Evolutionary conservation across 192 early-diverging fungal species (phyloP), one percentile per base, ranked within the genome.

Genomic region (Linnemannia zychae): DNA sequence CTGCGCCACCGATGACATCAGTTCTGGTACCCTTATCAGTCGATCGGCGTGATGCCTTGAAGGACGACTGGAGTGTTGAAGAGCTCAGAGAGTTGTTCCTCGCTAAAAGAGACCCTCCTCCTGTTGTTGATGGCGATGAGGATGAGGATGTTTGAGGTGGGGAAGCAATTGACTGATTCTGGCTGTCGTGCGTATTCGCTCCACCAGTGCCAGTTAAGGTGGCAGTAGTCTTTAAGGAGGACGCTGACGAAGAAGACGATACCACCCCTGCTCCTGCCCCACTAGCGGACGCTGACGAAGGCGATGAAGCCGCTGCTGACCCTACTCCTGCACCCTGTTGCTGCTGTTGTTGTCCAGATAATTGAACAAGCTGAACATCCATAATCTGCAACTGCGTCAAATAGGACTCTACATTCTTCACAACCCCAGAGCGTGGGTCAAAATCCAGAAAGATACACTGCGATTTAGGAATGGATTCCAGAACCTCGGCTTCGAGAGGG

Each of bases 371-470:
- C 22, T 72, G 60, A 7, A 85, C 65, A n/a, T 85, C 83, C 77
- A 85, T 85, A 22, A 85, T 70, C 46, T 85, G 83, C 4, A 85
- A 28, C 12, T 72, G 37, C 0, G 78, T 75, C 38, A 85, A 37
- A 28, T 72, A 85, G 0, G 77, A 79, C 65, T 85, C 83, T 0
- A 85, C 83, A 49, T 85, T 79, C n/a, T 48, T 73, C 22, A 85
- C 71, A 4, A 60, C 31, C 1, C 82, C 82, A 0, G 83, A 67
- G 22, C 50, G 57, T 2, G 83, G 83, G 40, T 85, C 83, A 13
- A 85, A 69, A 67, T 85, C 83, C 17, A 85, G 37, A 2, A 77
- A 79, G 31, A 85, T 85, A 36, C 74, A 79, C 1, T 78, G 63
- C 0, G 83, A 85, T 44, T 79, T 79, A 4, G 83, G 83, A 22